Percentiles rank a stretch among this genome's conserved stretches.
phyloP scores from a whole-genome alignment of 192 early-diverging fungal genomes.

The Podila horticola region DNA sequence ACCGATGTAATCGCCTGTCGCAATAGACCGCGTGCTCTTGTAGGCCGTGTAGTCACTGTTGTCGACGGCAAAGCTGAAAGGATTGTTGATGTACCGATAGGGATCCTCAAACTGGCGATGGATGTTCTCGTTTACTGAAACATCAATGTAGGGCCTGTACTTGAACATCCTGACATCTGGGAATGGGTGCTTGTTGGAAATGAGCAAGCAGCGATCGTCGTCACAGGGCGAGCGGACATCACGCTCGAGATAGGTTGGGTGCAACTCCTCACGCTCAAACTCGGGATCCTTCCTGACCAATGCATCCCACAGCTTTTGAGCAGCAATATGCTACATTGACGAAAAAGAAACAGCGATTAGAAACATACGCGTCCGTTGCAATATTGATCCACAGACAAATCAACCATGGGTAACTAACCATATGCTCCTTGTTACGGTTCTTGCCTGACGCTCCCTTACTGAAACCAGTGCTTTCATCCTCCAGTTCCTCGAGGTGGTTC shows the following conservation, averaged over 20 bases:
- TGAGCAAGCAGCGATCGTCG: constrained; percentile 63
- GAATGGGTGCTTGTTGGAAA: constrained; percentile 62
- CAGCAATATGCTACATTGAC: constrained; percentile 53
- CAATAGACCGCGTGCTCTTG: constrained; percentile 55
- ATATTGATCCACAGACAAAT: not conserved
- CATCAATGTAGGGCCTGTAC: constrained; percentile 60
- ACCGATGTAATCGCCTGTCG: constrained; percentile 63
- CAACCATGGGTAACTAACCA: constrained; percentile 33
- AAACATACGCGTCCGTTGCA: not conserved
- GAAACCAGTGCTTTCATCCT: constrained; percentile 53
- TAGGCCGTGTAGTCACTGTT: constrained; percentile 59
- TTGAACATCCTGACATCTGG: constrained; percentile 59
- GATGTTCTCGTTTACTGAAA: constrained; percentile 55
- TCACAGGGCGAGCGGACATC: constrained; percentile 59
- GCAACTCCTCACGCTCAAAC: constrained; percentile 53
- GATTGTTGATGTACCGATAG: constrained; percentile 35
- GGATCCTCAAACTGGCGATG: constrained; percentile 57
- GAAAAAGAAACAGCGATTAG: not conserved
- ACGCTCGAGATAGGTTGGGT: constrained; percentile 51
- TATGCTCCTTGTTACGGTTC: constrained; percentile 60
- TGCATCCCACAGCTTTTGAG: constrained; percentile 48
- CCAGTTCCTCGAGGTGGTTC: constrained; percentile 55
- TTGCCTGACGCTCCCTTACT: constrained; percentile 52
- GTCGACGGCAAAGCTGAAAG: constrained; percentile 64
- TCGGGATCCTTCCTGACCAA: constrained; percentile 23